Base-by-base conservation (phyloP, 2,329 filamentous ascomycete species). In the Alternaria panax region DNA sequence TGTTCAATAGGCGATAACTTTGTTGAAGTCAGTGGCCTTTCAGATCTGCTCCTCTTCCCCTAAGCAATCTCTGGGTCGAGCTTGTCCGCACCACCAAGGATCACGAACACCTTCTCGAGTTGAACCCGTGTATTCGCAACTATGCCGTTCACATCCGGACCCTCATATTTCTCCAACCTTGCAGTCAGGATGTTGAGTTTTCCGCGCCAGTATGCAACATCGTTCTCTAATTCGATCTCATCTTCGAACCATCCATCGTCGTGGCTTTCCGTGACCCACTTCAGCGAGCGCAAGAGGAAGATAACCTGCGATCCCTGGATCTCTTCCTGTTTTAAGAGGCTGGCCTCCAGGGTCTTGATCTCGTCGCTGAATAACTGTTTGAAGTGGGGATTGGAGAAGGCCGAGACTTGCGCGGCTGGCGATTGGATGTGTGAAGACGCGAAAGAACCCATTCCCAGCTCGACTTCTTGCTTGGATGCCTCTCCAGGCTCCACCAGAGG, bases 201-300 rank as follows among this genome's bases (percentile, higher is more conserved):
- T 9, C 34, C 47, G 11, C 47, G 32, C 47, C 47, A 51, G n/a
- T 38, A 14, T 24, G 30, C 47, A 6, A 27, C 47, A 27, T 51
- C 47, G 22, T 51, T 32, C 12, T 51, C 47, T 12, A 51, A 27
- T 8, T 51, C 22, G 9, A 51, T 51, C 4, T 51, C 47, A 3
- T 24, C 22, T 20, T 38, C 7, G 9, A 36, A 51, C 47, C 47
- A 27, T 36, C 24, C 5, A 22, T 12, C 47, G n/a, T 18, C 47
- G 22, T 30, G 6, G 16, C 34, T 41, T 7, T 38, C 34, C 3
- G 11, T 20, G 22, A 38, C 18, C 47, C 47, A 51, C 6, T 51
- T 20, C 1, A 36, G n/a, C 5, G 32, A 51, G 3, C 47, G 20
- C 4, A 22, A 34, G 3, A 51, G 47, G 16, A 25, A 11, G 6